Base-by-base conservation (phyloP, 164 flowering plant species). In the Piper longum region DNA sequence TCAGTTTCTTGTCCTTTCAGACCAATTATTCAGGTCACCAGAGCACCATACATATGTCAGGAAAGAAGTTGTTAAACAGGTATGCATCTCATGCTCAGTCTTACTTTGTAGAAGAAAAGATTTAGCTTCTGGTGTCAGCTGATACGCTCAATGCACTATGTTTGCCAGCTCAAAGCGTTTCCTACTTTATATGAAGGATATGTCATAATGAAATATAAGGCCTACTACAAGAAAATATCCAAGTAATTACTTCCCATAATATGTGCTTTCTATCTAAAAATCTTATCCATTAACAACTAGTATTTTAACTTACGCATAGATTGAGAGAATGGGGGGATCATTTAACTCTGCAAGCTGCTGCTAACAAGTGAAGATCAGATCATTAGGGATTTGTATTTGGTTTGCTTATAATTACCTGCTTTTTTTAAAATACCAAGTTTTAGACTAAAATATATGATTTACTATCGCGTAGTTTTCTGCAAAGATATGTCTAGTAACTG, bases 321-420 rank as follows among this genome's bases (percentile, higher is more conserved):
- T 71, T 77, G 57, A 93, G 97, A 62, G 95, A 90, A 70, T 90
- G 97, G 97, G 97, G 97, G 7, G 97, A 90, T 71, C 97, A 90
- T 80, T 72, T 88, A 60, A 90, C 97, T 40, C 73, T 91, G 68
- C 97, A 91, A 79, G 96, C 96, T 57, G 97, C 96, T 16, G 91
- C 97, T 68, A 96, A 91, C 68, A 86, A 79, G 92, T 95, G 87
- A n/a, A 18, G 64, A 4, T 62, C 19, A 54, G 5, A 16, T 4
- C 19, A n/a, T 16, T 4, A 17, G 26, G 13, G n/a, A 3, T 57
- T 57, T 57, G 36, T 17, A 11, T 4, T 57, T 26, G 12, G 9
- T 19, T 9, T 26, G n/a, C 55, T 16, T 52, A 52, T 9, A 16
- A 9, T 16, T 57, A 5, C 39, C 36, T 5, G 41, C 43, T 62